Evolutionary conservation across 2,329 filamentous ascomycete genomes (phyloP).

Genomic region (Chaetothyriales sp.): DNA sequence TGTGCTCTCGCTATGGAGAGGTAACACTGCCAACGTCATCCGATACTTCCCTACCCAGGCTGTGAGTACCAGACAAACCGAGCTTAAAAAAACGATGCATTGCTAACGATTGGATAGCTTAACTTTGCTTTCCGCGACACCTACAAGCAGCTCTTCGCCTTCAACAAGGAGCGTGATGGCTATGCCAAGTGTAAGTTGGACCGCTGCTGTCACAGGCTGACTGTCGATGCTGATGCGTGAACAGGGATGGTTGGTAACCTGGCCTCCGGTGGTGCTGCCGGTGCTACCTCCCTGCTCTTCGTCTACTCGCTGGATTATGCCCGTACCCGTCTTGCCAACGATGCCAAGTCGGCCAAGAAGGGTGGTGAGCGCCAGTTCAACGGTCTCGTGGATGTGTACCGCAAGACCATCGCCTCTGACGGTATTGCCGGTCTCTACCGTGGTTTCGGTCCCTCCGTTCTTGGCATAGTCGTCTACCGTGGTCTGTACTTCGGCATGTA

Average conservation of each 20-base stretch:
- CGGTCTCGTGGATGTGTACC: constrained; percentile 98
- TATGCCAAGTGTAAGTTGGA: constrained; percentile 60
- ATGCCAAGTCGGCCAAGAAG: constrained; percentile 93
- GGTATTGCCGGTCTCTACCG: constrained; percentile 98
- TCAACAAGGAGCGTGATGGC: constrained; percentile 99
- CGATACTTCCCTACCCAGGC: constrained; percentile 40
- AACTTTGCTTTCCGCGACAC: constrained; percentile 99
- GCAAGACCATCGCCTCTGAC: constrained; percentile 97
- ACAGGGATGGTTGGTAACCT: constrained; percentile 87
- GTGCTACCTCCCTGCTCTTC: constrained; percentile 99
- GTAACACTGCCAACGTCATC: constrained; percentile 99
- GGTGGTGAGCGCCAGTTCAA: constrained; percentile 98
- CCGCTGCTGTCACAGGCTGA: neutral
- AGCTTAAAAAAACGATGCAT: neutral
- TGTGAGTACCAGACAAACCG: neutral
- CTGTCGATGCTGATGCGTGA: neutral
- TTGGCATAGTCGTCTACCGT: constrained; percentile 99
- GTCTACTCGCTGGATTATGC: constrained; percentile 99
- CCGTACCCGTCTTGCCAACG: constrained; percentile 99
- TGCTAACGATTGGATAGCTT: constrained; percentile 30
- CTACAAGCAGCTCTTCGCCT: constrained; percentile 99
- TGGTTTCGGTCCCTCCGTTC: constrained; percentile 99
- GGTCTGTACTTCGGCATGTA: constrained; percentile 99
- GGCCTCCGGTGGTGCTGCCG: constrained; percentile 97
- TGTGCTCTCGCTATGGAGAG: constrained; percentile 92